phyloP scores from a whole-genome alignment of 331 rosid genomes.

The Quercus tomentella region DNA sequence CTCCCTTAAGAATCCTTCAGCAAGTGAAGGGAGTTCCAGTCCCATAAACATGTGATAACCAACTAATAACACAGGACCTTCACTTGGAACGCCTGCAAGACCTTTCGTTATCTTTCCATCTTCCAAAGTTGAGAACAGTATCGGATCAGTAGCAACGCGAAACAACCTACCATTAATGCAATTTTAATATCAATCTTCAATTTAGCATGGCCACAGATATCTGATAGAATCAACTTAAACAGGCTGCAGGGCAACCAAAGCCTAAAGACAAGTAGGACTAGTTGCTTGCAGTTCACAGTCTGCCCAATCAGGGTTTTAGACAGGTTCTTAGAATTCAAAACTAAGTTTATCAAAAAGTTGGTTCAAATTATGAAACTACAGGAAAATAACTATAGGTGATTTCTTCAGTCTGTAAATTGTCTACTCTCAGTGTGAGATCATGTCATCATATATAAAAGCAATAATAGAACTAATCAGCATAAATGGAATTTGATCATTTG shows the following conservation, averaged over 20 bases:
- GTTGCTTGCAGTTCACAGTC: not conserved
- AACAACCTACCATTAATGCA: conserved; percentile 41
- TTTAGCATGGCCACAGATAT: not conserved
- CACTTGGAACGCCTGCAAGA: conserved; percentile 78
- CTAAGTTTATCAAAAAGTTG: not conserved
- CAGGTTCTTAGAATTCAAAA: not conserved
- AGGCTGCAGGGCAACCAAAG: not conserved
- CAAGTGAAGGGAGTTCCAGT: conserved; percentile 46
- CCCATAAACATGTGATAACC: conserved; percentile 89
- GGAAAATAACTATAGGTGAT: not conserved
- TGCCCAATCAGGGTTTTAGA: not conserved
- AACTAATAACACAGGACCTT: conserved; percentile 84
- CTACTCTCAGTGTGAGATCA: not conserved
- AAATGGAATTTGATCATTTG: not conserved
- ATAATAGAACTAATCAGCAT: not conserved
- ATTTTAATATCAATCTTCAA: conserved; percentile 16
- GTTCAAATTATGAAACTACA: not conserved
- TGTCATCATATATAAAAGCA: not conserved
- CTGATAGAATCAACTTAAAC: not conserved
- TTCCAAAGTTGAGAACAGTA: conserved; percentile 75
- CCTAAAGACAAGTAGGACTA: not conserved
- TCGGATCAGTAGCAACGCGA: conserved; percentile 48
- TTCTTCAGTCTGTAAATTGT: not conserved
- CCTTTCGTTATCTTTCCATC: conserved; percentile 83
- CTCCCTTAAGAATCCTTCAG: conserved; percentile 56